Conservation (phyloP, 768 basidiomycete genomes). For the Phanerochaete sordida region DNA sequence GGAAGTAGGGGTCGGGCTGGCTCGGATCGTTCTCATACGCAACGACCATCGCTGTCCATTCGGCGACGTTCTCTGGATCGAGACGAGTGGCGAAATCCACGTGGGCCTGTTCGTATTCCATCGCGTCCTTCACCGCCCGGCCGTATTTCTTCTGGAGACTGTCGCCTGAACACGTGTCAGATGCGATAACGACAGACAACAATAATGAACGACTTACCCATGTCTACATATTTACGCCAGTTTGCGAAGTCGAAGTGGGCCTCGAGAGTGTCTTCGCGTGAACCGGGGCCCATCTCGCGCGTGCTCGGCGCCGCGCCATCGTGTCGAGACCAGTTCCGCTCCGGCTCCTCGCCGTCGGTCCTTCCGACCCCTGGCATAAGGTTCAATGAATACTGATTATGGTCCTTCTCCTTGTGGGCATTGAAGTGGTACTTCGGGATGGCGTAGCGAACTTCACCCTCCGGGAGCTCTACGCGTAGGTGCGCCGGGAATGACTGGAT, state of each 20-base stretch:
- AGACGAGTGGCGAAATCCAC: background rate
- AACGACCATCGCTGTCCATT: slow-evolving; percentile 20
- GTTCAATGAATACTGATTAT: slow-evolving; percentile 28
- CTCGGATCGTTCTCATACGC: slow-evolving; percentile 23
- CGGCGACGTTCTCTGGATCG: background rate
- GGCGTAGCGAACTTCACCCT: slow-evolving; percentile 10
- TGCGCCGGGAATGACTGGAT: background rate
- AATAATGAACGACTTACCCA: slow-evolving; percentile 25
- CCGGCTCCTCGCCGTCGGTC: slow-evolving; percentile 35
- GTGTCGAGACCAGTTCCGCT: slow-evolving; percentile 33
- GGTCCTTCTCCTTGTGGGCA: slow-evolving; percentile 29
- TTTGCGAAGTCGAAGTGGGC: slow-evolving; percentile 32
- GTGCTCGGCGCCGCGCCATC: slow-evolving; percentile 31
- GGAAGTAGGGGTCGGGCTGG: slow-evolving; percentile 18
- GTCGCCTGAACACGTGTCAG: too few relatives aligned
- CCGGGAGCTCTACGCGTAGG: background rate
- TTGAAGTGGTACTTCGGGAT: slow-evolving; percentile 38
- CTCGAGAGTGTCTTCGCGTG: slow-evolving; percentile 32
- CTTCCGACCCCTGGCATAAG: slow-evolving; percentile 25
- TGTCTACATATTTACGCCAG: slow-evolving; percentile 30
- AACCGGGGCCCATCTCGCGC: slow-evolving; percentile 33
- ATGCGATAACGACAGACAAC: background rate
- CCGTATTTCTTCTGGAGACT: background rate
- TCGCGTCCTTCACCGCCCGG: background rate
- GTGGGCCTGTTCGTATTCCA: background rate